A percentile compares a stretch with the other conserved stretches of the same genome.
Evolutionary conservation across 148 eudicot genomes (phyloP).

Genomic region (Beta vulgaris): DNA sequence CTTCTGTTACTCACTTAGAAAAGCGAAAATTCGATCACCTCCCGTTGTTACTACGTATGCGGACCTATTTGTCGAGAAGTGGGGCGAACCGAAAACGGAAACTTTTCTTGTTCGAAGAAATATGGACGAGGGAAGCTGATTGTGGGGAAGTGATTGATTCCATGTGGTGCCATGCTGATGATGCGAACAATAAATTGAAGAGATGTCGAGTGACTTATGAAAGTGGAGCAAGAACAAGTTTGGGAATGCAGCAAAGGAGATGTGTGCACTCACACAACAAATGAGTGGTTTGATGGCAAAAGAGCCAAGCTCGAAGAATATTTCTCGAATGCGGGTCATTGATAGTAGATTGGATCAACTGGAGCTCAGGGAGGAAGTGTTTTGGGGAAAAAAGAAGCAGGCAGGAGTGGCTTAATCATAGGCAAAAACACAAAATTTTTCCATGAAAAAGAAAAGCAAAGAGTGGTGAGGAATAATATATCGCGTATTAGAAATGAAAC

Average conservation of each 20-base stretch:
- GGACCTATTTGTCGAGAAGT: too few relatives aligned
- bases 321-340: neutral
- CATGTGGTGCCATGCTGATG: neutral
- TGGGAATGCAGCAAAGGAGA: too few relatives aligned
- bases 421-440: too few relatives aligned
- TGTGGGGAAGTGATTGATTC: neutral
- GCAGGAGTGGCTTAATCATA: too few relatives aligned
- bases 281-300: neutral
- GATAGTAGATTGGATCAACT: neutral
- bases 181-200: neutral
- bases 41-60: neutral
- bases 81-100: too few relatives aligned
- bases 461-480: neutral
- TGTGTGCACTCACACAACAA: too few relatives aligned
- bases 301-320: neutral
- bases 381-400: too few relatives aligned
- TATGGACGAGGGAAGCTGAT: neutral
- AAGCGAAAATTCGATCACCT: neutral
- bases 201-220: too few relatives aligned
- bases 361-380: neutral
- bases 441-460: too few relatives aligned
- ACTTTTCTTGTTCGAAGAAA: neutral
- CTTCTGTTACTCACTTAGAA: neutral
- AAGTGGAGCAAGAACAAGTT: too few relatives aligned
- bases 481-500: neutral